A percentile compares a stretch with the other conserved stretches of the same genome.
phyloP scores from a whole-genome alignment of 208 protist genomes.

The Naegleria gruberi region DNA sequence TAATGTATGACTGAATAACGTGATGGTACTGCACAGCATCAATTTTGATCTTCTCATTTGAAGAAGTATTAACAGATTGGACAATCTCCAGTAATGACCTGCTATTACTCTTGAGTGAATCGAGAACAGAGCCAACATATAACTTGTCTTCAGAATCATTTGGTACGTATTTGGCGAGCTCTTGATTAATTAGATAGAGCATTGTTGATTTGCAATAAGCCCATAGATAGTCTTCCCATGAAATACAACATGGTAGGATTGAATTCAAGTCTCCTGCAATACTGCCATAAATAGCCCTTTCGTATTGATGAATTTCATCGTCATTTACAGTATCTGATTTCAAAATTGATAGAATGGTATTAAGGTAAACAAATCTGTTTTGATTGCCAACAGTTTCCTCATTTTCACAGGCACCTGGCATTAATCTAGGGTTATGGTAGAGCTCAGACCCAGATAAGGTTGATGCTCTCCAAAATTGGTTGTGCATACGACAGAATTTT shows the following conservation, averaged over 20 bases:
- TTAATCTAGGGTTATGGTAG: not conserved
- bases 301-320: not conserved
- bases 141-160: not conserved
- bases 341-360: not conserved
- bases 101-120: not conserved
- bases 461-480: slow-evolving; percentile 15
- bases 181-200: not conserved
- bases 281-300: not conserved
- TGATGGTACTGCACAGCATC: not conserved
- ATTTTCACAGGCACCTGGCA: not conserved
- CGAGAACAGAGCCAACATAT: not conserved
- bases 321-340: not conserved
- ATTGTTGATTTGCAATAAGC: not conserved
- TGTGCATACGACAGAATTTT: not conserved
- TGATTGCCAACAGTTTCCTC: not conserved
- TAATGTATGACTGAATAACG: not conserved
- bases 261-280: not conserved
- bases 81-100: not conserved
- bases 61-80: not conserved
- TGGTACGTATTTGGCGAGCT: not conserved
- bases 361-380: not conserved
- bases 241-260: not conserved
- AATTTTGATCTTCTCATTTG: not conserved
- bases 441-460: not conserved
- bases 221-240: not conserved